A percentile compares a stretch with the other conserved stretches of the same genome.
These are phyloP conservation scores for Kernera saxatilis DNA, from an alignment of 345 rosid genomes.

Conservation along the genomic window DNA sequence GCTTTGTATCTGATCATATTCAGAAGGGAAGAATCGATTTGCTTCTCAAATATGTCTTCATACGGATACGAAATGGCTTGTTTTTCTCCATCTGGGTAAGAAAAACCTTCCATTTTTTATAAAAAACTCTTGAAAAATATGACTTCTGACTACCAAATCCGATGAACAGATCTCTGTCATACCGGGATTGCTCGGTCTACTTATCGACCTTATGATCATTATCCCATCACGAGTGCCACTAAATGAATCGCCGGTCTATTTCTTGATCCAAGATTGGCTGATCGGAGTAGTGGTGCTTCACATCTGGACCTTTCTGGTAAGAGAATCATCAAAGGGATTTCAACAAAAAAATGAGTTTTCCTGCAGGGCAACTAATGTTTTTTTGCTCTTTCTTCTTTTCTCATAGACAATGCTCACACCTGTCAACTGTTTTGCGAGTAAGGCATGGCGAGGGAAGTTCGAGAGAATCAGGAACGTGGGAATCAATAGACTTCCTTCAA, in stretches of 20 bases:
- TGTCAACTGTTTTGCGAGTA: background rate
- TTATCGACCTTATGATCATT: slow-evolving; percentile 18
- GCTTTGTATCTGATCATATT: slow-evolving; percentile 2
- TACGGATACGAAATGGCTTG: background rate
- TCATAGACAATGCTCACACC: slow-evolving; percentile 3
- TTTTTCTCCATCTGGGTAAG: slow-evolving; percentile 18
- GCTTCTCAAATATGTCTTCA: slow-evolving; percentile 7
- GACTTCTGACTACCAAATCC: background rate
- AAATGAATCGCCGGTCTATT: slow-evolving; percentile 9
- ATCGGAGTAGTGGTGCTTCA: slow-evolving; percentile 15
- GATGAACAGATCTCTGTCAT: slow-evolving; percentile 12
- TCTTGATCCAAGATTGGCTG: slow-evolving; percentile 20
- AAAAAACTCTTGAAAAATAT: background rate
- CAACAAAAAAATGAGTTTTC: background rate
- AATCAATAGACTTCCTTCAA: background rate
- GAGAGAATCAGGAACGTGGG: background rate
- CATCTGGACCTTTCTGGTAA: slow-evolving; percentile 15
- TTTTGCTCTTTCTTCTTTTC: background rate
- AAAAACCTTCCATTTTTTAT: background rate
- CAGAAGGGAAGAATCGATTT: slow-evolving; percentile 5
- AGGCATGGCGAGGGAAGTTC: slow-evolving; percentile 11
- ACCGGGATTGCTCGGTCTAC: slow-evolving; percentile 10
- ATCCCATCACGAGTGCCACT: slow-evolving; percentile 14
- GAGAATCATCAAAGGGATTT: background rate
- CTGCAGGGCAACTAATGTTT: background rate